Evolutionary conservation across 2,329 filamentous ascomycete species (phyloP).

Genomic region (Ophiostoma piceae): DNA sequence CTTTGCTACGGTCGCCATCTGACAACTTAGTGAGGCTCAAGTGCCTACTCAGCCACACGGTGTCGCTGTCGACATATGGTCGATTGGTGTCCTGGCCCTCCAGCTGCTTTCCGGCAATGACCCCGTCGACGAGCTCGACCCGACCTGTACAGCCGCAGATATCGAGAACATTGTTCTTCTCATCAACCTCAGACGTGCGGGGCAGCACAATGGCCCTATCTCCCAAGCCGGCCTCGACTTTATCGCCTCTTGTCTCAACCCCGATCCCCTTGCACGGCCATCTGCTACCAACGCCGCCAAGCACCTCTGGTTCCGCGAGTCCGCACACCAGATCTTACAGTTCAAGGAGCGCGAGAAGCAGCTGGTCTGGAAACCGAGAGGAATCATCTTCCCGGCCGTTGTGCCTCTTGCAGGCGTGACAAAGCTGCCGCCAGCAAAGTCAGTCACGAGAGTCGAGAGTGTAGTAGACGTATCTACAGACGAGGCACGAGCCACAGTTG

Average conservation of each 20-base stretch:
- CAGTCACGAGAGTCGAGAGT: background rate
- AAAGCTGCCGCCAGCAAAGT: background rate
- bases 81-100: slow-evolving; percentile 45
- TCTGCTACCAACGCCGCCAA: slow-evolving; percentile 19
- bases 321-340: background rate
- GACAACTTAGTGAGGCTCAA: slow-evolving; percentile 38
- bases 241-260: slow-evolving; percentile 24
- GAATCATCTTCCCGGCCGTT: slow-evolving; percentile 24
- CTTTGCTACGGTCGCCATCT: background rate
- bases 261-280: slow-evolving; percentile 19
- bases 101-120: slow-evolving; percentile 32
- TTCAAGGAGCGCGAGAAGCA: slow-evolving; percentile 23
- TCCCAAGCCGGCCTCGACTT: slow-evolving; percentile 24
- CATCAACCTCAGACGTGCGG: slow-evolving; percentile 18
- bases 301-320: slow-evolving; percentile 25
- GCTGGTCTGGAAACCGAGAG: slow-evolving; percentile 25
- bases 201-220: slow-evolving; percentile 14
- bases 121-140: slow-evolving; percentile 26
- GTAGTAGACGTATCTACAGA: background rate
- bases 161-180: slow-evolving; percentile 22
- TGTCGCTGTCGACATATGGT: slow-evolving; percentile 48
- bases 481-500: background rate
- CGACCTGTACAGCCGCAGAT: slow-evolving; percentile 23
- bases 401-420: slow-evolving; percentile 19
- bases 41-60: slow-evolving; percentile 32